Evolutionary conservation across 768 basidiomycete genomes (phyloP).

Genomic region (Tulasnella sp.): DNA sequence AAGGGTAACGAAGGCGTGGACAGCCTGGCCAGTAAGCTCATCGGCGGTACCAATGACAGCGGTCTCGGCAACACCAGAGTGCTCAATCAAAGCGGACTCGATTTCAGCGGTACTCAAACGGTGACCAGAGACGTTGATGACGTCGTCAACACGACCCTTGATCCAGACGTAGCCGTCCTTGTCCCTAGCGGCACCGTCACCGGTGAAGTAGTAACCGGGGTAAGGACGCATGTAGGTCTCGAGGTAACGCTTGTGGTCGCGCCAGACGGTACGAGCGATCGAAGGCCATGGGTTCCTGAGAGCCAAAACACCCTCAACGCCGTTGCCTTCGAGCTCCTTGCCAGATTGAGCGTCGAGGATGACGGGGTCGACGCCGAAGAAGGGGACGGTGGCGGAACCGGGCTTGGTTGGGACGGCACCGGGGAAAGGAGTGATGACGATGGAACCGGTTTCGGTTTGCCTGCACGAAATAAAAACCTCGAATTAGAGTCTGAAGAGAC

Average conservation of each 20-base stretch:
- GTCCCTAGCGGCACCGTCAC: slow-evolving; percentile 94
- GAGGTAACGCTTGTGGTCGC: slow-evolving; percentile 85
- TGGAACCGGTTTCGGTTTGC: slow-evolving; percentile 99
- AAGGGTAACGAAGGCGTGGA: slow-evolving; percentile 87
- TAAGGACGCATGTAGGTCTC: slow-evolving; percentile 85
- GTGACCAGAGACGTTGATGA: slow-evolving; percentile 98
- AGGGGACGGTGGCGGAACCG: slow-evolving; percentile 94
- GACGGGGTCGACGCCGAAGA: slow-evolving; percentile 91
- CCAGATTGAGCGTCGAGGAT: slow-evolving; percentile 87
- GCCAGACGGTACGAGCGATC: slow-evolving; percentile 89
- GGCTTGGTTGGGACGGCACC: slow-evolving; percentile 96
- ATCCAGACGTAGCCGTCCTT: slow-evolving; percentile 99
- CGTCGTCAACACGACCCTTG: slow-evolving; percentile 95
- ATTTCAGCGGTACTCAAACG: slow-evolving; percentile 97
- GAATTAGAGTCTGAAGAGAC: background rate
- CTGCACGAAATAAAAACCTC: slow-evolving; percentile 50
- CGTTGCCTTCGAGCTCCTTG: slow-evolving; percentile 73
- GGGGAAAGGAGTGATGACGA: slow-evolving; percentile 93
- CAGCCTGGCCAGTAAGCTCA: slow-evolving; percentile 90
- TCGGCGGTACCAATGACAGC: slow-evolving; percentile 88
- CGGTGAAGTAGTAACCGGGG: slow-evolving; percentile 94
- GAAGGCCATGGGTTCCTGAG: slow-evolving; percentile 92
- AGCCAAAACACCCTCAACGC: slow-evolving; percentile 88
- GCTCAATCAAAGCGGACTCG: slow-evolving; percentile 92
- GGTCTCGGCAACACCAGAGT: slow-evolving; percentile 95